Evolutionary conservation across 2,329 filamentous ascomycete genomes (phyloP), one percentile per base, ranked within the genome.

Genomic region (Dothideomycetes sp.): DNA sequence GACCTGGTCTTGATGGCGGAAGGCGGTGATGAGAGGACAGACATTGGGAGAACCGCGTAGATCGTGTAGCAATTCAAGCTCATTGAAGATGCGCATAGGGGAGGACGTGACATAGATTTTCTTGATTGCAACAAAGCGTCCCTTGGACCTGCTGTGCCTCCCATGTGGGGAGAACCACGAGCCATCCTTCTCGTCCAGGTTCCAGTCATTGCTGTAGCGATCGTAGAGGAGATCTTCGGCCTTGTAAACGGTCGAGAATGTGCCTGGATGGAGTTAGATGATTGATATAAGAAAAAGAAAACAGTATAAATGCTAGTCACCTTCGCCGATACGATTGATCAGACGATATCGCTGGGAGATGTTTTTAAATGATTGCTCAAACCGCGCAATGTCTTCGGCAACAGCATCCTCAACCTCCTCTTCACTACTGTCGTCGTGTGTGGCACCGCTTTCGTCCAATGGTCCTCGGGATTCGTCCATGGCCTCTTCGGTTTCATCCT

Each of bases 61-160:
- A 56, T 94, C 87, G 57, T 94, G 79, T 16, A 98, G 75, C 16
- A 98, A 73, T 52, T 96, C 89, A 14, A 98, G 78, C 62, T 98
- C 91, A 64, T 98, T 98, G 56, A 94, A 77, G 51, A 98, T 96
- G 34, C 91, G 84, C 19, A 80, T 73, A 0, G 91, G 91, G 49
- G 87, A 95, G 46, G 88, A 95, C 1, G 93, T 98, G 48, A 96
- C 91, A 60, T 98, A 98, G 51, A 98, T 98, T 67, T 98, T 98
- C 67, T 98, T 98, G 62, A 98, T 84, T 15, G 93, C 91, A 46
- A 98, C 93, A 55, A 81, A 96, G 57, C 82, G 84, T 17, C 81
- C 69, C 49, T 66, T 72, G 61, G 51, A 62, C 68, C 42, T 60
- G 62, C 49, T 59, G 69, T 55, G 19, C 40, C 77, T 81, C 9